A percentile compares a stretch with the other conserved stretches of the same genome.
Conservation (phyloP, 192 early-diverging fungal species). For the Piromyces sp. region DNA sequence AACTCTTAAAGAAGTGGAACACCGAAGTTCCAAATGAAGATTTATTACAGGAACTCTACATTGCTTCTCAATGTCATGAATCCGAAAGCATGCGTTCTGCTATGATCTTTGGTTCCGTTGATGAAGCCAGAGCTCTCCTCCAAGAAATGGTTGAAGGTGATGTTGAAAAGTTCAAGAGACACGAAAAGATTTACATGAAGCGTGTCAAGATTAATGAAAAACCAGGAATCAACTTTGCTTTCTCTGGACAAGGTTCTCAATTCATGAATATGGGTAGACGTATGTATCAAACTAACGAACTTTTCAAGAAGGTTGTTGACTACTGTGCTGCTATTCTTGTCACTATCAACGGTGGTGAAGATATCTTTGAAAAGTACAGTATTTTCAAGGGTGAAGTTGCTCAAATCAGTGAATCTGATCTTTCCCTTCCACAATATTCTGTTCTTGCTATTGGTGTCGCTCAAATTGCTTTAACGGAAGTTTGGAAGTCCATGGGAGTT, state of each 20-base stretch:
- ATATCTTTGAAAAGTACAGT: background rate
- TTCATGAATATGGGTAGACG: background rate
- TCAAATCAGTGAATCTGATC: background rate
- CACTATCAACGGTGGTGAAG: background rate
- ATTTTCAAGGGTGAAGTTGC: background rate
- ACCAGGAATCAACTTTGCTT: background rate
- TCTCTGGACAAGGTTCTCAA: background rate
- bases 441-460: background rate
- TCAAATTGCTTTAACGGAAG: slow-evolving; percentile 6
- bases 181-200: background rate
- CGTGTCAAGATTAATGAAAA: background rate
- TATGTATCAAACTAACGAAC: background rate
- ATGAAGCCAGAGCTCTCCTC: background rate
- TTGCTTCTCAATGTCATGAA: background rate
- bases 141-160: background rate
- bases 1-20: background rate
- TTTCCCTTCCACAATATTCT: background rate
- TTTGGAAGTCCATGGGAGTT: slow-evolving; percentile 12
- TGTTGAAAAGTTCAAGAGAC: background rate
- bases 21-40: background rate
- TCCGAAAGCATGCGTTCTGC: background rate
- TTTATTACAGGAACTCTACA: background rate
- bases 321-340: background rate
- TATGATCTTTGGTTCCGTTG: background rate
- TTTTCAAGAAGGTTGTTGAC: background rate